Conservation (phyloP, 257 asterid genomes). For the Salvia splendens region DNA sequence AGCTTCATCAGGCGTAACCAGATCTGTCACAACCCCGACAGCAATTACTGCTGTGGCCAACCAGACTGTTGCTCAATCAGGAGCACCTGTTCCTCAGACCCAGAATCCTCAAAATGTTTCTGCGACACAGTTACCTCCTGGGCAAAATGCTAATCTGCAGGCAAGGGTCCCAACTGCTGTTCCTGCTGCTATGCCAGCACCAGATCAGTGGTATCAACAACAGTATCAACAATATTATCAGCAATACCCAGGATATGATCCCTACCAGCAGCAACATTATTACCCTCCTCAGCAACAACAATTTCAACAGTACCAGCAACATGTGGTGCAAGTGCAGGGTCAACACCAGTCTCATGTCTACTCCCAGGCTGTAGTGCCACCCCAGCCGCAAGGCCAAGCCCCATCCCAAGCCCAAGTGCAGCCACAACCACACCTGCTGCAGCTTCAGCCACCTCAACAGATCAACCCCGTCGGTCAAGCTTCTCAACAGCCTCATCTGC, state of each 20-base stretch:
- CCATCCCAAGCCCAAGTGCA: slow-evolving; percentile 33
- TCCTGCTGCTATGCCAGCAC: slow-evolving; percentile 51
- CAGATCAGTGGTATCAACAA: slow-evolving; percentile 84
- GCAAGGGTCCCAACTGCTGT: slow-evolving; percentile 44
- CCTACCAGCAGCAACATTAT: slow-evolving; percentile 66
- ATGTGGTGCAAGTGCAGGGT: slow-evolving; percentile 48
- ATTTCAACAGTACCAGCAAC: slow-evolving; percentile 64
- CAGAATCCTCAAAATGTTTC: slow-evolving; percentile 52
- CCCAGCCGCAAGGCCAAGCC: slow-evolving; percentile 38
- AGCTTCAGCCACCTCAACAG: slow-evolving; percentile 34
- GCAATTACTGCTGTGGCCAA: slow-evolving; percentile 43
- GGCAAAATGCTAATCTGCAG: slow-evolving; percentile 53
- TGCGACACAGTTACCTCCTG: slow-evolving; percentile 54
- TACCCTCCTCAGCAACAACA: slow-evolving; percentile 64
- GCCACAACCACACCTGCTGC: slow-evolving; percentile 38
- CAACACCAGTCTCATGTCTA: slow-evolving; percentile 58
- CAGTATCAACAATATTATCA: slow-evolving; percentile 91
- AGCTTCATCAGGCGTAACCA: slow-evolving; percentile 41
- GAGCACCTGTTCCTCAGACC: slow-evolving; percentile 50
- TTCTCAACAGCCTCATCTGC: slow-evolving; percentile 33
- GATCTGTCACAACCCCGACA: slow-evolving; percentile 46
- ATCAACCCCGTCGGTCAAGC: slow-evolving; percentile 14
- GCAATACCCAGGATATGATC: slow-evolving; percentile 73
- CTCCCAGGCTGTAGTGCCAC: slow-evolving; percentile 31
- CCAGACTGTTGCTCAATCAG: slow-evolving; percentile 49